Evolutionary conservation across 108 stramenopile species (phyloP).

Genomic region (Cylindrotheca fusiformis): DNA sequence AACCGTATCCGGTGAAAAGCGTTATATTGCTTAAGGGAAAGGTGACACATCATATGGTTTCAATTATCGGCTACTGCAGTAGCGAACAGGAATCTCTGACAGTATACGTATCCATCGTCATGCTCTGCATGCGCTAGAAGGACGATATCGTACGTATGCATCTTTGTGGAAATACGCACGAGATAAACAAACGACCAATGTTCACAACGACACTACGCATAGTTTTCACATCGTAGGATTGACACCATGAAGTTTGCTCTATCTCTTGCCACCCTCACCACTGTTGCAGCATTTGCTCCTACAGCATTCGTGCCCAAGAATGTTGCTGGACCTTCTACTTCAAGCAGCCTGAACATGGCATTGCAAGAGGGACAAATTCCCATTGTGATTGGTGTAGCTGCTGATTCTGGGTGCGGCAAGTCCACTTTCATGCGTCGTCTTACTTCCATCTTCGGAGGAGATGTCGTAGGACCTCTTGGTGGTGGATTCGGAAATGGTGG

Average conservation of each 20-base stretch:
- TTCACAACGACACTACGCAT: not conserved
- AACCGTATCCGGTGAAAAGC: too few relatives aligned
- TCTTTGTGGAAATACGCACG: not conserved
- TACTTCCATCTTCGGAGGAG: slow-evolving; percentile 95
- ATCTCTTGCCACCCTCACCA: slow-evolving; percentile 21
- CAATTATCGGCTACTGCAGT: too few relatives aligned
- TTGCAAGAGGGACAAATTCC: slow-evolving; percentile 70
- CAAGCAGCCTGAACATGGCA: slow-evolving; percentile 67
- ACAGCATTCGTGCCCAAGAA: slow-evolving; percentile 50
- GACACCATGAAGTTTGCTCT: slow-evolving; percentile 48
- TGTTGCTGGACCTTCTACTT: slow-evolving; percentile 19
- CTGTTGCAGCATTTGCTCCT: slow-evolving; percentile 55
- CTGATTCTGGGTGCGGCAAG: slow-evolving; percentile 98
- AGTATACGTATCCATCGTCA: too few relatives aligned
- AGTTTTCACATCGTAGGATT: not conserved
- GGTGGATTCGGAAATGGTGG: slow-evolving; percentile 89
- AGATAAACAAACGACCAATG: not conserved
- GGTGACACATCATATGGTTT: too few relatives aligned
- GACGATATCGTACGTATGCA: not conserved
- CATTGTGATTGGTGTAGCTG: slow-evolving; percentile 95
- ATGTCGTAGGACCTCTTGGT: slow-evolving; percentile 90
- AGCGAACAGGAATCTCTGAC: too few relatives aligned
- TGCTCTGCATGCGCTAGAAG: too few relatives aligned
- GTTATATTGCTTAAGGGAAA: too few relatives aligned
- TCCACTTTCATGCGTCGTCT: slow-evolving; percentile 98